Evolutionary conservation across 768 basidiomycete genomes (phyloP), one percentile per base, ranked within the genome.

Genomic region (Macrolepiota fuliginosa): DNA sequence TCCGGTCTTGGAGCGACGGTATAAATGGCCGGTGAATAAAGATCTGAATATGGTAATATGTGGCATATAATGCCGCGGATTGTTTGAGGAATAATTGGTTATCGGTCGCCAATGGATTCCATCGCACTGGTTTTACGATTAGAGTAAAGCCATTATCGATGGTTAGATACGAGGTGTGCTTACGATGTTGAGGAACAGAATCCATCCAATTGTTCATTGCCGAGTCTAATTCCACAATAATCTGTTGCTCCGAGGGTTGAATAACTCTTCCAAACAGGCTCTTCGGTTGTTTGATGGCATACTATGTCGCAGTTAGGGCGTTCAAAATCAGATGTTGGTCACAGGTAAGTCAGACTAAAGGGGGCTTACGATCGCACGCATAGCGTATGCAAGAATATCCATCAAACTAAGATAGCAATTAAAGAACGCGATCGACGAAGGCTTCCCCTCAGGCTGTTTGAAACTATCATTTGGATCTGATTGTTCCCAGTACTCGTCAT

Each of bases 21-120:
- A 94, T 88, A 72, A 91, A 92, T 2, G 89, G 88, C 46, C 92
- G 80, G 71, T 94, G 92, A 53, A 92, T 83, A 60, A 86, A 76
- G 65, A 94, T 92, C 67, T 90, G 85, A 19, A 85, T 71, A 56
- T 78, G 68, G 57, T 81, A 81, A 60, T 80, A 81, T 4, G 70
- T 76, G 2, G 74, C 74, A 64, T 80, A 75, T 2, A 92, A 75
- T 2, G 74, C 72, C 1, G 84, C 86, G 1, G 86, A 87, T 69
- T 89, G 86, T 47, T 81, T 77, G 63, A 88, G 69, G 65, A 82
- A 81, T 0, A 78, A 64, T 19, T 67, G 49, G 56, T 78, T 66
- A 52, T 75, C 65, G 36, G 73, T 68, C 29, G 72, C 29, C 29
- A 32, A 70, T 2, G 79, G 77, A 66, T 82, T 75, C 80, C 80